Conservation (phyloP, 192 early-diverging fungal genomes). For the Mortierella antarctica region DNA sequence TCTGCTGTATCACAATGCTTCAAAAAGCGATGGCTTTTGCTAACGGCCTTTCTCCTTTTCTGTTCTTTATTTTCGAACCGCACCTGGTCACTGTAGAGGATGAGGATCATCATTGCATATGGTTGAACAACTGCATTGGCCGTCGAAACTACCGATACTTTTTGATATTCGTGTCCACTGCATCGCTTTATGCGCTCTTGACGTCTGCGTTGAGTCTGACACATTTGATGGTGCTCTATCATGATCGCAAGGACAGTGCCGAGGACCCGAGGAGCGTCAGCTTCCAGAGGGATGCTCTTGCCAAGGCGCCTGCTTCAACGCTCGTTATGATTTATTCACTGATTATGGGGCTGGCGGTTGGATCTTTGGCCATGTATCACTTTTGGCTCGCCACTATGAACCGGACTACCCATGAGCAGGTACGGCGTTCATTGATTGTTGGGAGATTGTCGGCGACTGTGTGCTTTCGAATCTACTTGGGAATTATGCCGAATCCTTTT, state of each 20-base stretch:
- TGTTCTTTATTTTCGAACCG: not conserved
- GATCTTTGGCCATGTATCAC: slow-evolving; percentile 83
- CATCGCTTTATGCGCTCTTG: slow-evolving; percentile 71
- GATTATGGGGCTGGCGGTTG: slow-evolving; percentile 73
- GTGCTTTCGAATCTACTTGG: not conserved
- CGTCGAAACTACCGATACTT: slow-evolving; percentile 85
- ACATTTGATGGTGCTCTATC: slow-evolving; percentile 60
- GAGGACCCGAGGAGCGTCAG: not conserved
- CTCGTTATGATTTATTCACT: slow-evolving; percentile 71
- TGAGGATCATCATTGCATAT: slow-evolving; percentile 93
- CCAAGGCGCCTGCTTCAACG: slow-evolving; percentile 56
- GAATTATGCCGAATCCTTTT: not conserved
- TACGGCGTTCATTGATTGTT: slow-evolving; percentile 21
- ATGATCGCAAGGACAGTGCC: slow-evolving; percentile 12
- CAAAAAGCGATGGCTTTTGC: not conserved
- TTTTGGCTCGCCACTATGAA: slow-evolving; percentile 75
- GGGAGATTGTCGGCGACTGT: not conserved
- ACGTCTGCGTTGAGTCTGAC: slow-evolving; percentile 69
- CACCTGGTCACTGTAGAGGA: slow-evolving; percentile 59
- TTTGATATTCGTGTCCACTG: slow-evolving; percentile 76
- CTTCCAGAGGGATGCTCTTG: slow-evolving; percentile 28
- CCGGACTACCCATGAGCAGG: slow-evolving; percentile 92
- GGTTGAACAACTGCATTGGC: slow-evolving; percentile 95
- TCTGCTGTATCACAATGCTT: not conserved
- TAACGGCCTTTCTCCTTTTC: slow-evolving; percentile 1